phyloP scores from a whole-genome alignment of 2,329 filamentous ascomycete species.

The Neonectria sp. region DNA sequence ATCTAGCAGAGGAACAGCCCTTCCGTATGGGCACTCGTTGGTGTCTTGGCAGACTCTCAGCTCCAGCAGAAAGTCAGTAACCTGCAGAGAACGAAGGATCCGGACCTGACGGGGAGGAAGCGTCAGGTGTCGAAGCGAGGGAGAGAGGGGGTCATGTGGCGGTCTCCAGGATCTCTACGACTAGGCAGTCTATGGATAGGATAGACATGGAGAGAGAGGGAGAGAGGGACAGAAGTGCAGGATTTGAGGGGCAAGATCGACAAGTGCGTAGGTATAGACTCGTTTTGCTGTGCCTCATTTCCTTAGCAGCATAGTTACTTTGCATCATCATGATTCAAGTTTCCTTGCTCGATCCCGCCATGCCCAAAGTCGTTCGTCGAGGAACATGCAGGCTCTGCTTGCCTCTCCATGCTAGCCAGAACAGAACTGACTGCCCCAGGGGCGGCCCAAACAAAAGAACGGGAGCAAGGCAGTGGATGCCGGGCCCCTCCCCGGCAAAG shows the following conservation, averaged over 20 bases:
- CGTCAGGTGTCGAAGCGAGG: not conserved
- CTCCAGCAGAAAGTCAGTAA: not conserved
- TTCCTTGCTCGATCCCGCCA: constrained; percentile 4
- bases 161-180: constrained; percentile 2
- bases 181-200: not conserved
- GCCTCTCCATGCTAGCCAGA: not conserved
- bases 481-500: constrained; percentile 1
- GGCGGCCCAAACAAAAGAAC: not conserved
- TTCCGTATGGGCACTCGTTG: not conserved
- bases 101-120: constrained; percentile 1
- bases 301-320: not conserved
- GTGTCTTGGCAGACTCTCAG: constrained; percentile 18
- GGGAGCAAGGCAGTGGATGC: not conserved
- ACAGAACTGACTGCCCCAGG: not conserved
- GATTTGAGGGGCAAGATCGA: not conserved
- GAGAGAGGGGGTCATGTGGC: constrained; percentile 14
- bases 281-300: not conserved
- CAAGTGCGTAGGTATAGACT: not conserved
- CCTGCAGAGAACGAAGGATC: not conserved
- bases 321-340: not conserved
- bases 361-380: not conserved
- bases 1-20: not conserved
- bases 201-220: not conserved
- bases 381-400: not conserved
- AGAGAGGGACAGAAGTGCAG: not conserved